Evolutionary conservation across 176 grass and related monocot species (phyloP).

Genomic region (Aegilops bicornis): DNA sequence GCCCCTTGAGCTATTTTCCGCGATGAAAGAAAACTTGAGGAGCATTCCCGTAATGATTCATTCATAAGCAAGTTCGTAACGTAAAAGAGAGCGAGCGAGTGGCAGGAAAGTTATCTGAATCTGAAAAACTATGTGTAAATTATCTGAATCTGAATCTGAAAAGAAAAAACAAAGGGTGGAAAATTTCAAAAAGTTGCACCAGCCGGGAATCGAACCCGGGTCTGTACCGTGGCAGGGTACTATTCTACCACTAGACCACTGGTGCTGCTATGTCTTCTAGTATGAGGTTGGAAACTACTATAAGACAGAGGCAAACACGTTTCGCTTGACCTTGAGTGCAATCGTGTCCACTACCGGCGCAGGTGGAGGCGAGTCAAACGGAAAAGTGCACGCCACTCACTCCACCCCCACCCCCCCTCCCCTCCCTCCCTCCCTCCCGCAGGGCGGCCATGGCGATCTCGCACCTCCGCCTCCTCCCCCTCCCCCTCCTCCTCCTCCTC

Average conservation of each 20-base stretch:
- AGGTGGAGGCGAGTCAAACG: neutral
- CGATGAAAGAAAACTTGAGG: no score
- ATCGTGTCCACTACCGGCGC: neutral
- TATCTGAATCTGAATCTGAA: no score
- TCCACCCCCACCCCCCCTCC: neutral
- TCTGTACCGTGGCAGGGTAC: conserved; percentile 88
- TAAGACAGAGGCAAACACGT: neutral
- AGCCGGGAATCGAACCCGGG: conserved; percentile 57
- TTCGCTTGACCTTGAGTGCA: no score
- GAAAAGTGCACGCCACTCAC: neutral
- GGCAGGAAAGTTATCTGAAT: no score
- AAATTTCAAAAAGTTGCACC: conserved; percentile 15
- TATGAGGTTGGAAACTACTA: fast-evolving
- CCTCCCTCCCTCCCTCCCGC: neutral
- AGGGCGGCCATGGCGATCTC: conserved; percentile 43
- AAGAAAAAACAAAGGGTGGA: no score
- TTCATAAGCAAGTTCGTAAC: no score
- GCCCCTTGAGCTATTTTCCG: no score
- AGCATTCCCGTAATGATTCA: no score
- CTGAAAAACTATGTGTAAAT: no score
- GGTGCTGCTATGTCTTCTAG: neutral
- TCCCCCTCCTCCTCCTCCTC: conserved; percentile 20
- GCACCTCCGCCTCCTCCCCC: neutral
- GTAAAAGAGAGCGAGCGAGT: no score
- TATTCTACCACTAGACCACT: conserved; percentile 43